Conservation (phyloP, 2,329 filamentous ascomycete species). For the Fusarium sp. region DNA sequence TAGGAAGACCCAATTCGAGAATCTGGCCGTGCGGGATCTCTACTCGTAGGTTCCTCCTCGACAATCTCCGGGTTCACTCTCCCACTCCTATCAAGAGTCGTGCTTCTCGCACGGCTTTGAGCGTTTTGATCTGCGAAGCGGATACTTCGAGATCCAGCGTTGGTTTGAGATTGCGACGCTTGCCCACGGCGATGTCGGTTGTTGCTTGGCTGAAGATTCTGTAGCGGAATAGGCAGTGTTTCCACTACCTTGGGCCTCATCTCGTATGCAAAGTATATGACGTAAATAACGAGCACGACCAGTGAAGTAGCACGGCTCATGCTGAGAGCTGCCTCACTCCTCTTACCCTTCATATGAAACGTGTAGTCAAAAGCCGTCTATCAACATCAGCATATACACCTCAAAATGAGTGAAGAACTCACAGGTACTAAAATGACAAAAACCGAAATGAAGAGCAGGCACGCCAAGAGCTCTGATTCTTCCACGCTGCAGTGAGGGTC, state of each 20-base stretch:
- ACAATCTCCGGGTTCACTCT: slow-evolving; percentile 5
- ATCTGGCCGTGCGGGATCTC: slow-evolving; percentile 3
- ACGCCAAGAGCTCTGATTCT: slow-evolving; percentile 51
- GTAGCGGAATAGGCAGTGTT: slow-evolving; percentile 78
- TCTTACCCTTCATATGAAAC: slow-evolving; percentile 69
- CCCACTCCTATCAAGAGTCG: slow-evolving; percentile 17
- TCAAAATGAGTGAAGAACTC: background rate
- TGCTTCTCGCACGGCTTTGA: slow-evolving; percentile 25
- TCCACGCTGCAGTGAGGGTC: slow-evolving; percentile 64
- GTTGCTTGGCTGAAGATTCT: slow-evolving; percentile 63
- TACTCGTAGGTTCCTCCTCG: slow-evolving; percentile 18
- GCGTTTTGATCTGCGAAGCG: slow-evolving; percentile 46
- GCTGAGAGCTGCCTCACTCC: slow-evolving; percentile 72
- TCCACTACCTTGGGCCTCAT: slow-evolving; percentile 73
- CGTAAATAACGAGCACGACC: slow-evolving; percentile 78
- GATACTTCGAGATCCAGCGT: slow-evolving; percentile 42
- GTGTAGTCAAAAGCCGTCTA: slow-evolving; percentile 57
- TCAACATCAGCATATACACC: background rate
- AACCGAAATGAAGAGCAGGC: slow-evolving; percentile 53
- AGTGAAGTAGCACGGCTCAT: slow-evolving; percentile 84
- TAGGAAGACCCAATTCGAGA: slow-evolving; percentile 31
- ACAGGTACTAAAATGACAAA: slow-evolving; percentile 55
- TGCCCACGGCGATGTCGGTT: slow-evolving; percentile 21
- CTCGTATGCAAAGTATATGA: slow-evolving; percentile 80
- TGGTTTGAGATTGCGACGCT: slow-evolving; percentile 3